Evolutionary conservation across 495 filamentous ascomycete species (phyloP).

Genomic region (Talaromyces borbonicus): DNA sequence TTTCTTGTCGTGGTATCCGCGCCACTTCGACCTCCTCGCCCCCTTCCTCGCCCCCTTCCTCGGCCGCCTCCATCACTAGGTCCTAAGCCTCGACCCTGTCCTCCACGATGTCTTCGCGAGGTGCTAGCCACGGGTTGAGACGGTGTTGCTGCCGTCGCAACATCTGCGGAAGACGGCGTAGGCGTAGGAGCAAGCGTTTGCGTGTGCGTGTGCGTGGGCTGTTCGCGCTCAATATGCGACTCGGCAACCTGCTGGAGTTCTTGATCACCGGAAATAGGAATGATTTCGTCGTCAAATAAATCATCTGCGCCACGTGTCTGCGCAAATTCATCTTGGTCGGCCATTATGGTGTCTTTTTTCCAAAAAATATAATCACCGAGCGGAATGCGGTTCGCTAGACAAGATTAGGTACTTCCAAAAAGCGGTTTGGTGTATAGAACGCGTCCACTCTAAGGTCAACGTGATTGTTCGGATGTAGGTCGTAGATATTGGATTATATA

Average conservation of each 20-base stretch:
- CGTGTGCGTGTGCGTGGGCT: neutral
- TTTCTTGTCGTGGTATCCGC: slow-evolving; percentile 14
- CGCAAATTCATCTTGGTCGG: slow-evolving; percentile 39
- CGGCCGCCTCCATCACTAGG: slow-evolving; percentile 17
- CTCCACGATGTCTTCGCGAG: slow-evolving; percentile 26
- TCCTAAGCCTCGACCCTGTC: slow-evolving; percentile 20
- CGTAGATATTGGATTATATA: no score
- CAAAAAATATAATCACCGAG: neutral
- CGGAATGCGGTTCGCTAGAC: neutral
- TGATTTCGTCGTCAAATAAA: slow-evolving; percentile 64
- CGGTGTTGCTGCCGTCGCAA: no score
- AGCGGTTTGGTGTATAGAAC: no score
- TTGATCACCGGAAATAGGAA: slow-evolving; percentile 40
- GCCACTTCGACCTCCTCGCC: slow-evolving; percentile 24
- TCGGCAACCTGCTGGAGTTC: slow-evolving; percentile 19
- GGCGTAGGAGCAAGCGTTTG: no score
- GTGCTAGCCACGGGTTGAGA: slow-evolving; percentile 13
- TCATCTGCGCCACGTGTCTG: slow-evolving; percentile 59
- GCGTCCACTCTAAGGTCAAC: no score
- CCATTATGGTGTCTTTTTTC: no score
- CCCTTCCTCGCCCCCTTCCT: slow-evolving; percentile 20
- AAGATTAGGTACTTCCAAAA: neutral
- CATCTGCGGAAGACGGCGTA: slow-evolving; percentile 10
- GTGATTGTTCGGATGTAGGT: no score
- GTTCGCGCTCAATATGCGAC: slow-evolving; percentile 4